Evolutionary conservation across 2,329 filamentous ascomycete genomes (phyloP).

Genomic region (Fusarium newnesense): DNA sequence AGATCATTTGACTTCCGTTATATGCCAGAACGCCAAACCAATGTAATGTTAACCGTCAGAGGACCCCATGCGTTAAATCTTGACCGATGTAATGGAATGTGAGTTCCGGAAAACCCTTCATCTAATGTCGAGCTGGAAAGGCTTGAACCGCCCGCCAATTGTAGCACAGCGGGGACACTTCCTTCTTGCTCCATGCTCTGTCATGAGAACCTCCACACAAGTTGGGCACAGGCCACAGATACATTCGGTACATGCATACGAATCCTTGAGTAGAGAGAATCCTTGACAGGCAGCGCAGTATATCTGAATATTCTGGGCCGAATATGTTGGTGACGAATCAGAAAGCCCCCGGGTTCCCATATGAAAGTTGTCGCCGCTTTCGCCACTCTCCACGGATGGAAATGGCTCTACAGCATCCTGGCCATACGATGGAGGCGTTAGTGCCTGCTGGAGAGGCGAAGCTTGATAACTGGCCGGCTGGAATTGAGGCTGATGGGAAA

Average conservation of each 20-base stretch:
- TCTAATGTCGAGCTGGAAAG: slow-evolving; percentile 84
- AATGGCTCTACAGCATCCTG: slow-evolving; percentile 80
- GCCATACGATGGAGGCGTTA: slow-evolving; percentile 82
- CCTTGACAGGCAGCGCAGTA: slow-evolving; percentile 91
- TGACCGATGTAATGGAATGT: slow-evolving; percentile 29
- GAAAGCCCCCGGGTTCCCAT: slow-evolving; percentile 73
- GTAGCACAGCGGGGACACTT: slow-evolving; percentile 84
- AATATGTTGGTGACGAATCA: slow-evolving; percentile 78
- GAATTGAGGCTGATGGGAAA: slow-evolving; percentile 68
- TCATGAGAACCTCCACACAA: slow-evolving; percentile 84
- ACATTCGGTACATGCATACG: slow-evolving; percentile 95
- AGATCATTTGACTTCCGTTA: slow-evolving; percentile 38
- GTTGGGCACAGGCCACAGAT: slow-evolving; percentile 92
- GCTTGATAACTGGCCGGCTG: slow-evolving; percentile 79
- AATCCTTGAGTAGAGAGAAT: slow-evolving; percentile 80
- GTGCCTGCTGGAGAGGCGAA: slow-evolving; percentile 87
- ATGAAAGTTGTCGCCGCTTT: slow-evolving; percentile 77
- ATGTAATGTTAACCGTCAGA: slow-evolving; percentile 35
- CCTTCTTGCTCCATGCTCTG: slow-evolving; percentile 77
- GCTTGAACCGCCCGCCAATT: slow-evolving; percentile 83
- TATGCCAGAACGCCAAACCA: slow-evolving; percentile 43
- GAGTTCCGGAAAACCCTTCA: slow-evolving; percentile 53
- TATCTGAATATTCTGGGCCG: slow-evolving; percentile 82
- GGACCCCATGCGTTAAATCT: slow-evolving; percentile 17
- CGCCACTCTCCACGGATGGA: slow-evolving; percentile 85